Evolutionary conservation across 768 basidiomycete genomes (phyloP), one percentile per base, ranked within the genome.

Genomic region (Neoboletus subvelutipes): DNA sequence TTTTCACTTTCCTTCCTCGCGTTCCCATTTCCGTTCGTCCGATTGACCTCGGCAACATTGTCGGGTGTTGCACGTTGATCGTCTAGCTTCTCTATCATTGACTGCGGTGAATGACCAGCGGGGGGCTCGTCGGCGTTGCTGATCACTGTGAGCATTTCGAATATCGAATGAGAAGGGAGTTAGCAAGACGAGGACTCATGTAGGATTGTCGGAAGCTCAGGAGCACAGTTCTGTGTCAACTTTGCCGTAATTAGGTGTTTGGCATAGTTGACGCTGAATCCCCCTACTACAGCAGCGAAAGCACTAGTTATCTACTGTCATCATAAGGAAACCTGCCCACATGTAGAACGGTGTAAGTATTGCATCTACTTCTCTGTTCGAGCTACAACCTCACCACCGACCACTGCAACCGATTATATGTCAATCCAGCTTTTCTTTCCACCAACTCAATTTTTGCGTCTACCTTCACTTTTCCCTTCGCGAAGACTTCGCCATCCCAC

Each of bases 21-120:
- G 7, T 54, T 50, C 28, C 54, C 57, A 31, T 67, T 64, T 43
- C 68, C 71, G 42, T 63, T 66, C 29, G 58, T 60, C 50, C 40
- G 59, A 54, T 45, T 36, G 6, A 50, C 42, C 18, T 57, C 48
- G 28, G 49, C 17, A 55, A 5, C 18, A 45, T 45, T 24, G 48
- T 12, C 8, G 1, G 18, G 50, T 10, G 43, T 22, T 5, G 54
- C 36, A 52, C 4, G 41, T 33, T 53, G 33, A 49, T 36, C 26
- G 39, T 59, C 49, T 7, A 29, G 9, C 9, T 59, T 58, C 40
- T 62, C 53, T 13, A 24, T 41, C 29, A 41, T 40, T 8, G 50
- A n/a, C 20, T 39, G 46, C 18, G 41, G 45, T 24, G 43, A 47
- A 48, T 45, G 15, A 2, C 31, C 15, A 33, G 39, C 22, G 22